Evolutionary conservation across 140 eudicot species (phyloP).

Genomic region (Anethum foeniculum): DNA sequence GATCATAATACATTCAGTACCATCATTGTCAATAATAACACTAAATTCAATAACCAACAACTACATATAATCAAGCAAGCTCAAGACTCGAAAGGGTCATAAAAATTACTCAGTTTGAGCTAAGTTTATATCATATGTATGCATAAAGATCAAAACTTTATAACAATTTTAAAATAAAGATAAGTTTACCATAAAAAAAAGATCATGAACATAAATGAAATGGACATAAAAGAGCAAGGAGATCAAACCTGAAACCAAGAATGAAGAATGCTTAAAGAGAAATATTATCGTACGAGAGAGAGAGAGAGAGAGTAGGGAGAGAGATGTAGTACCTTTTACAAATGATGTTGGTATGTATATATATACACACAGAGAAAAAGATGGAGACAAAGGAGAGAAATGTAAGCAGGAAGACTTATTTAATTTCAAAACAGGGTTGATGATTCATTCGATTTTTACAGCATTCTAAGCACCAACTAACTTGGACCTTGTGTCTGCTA

Average conservation of each 20-base stretch:
- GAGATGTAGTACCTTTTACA: neutral
- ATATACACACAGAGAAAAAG: neutral
- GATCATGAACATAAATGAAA: neutral
- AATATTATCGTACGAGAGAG: neutral
- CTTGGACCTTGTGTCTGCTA: neutral
- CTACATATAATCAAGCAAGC: neutral
- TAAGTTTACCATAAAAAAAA: neutral
- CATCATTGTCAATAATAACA: neutral
- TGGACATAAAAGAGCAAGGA: neutral
- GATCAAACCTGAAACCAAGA: neutral
- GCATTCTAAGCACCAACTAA: slow-evolving; percentile 2
- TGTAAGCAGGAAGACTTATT: neutral
- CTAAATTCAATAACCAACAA: neutral
- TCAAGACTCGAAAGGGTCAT: neutral
- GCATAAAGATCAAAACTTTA: neutral
- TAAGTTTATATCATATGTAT: neutral
- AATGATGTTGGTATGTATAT: neutral
- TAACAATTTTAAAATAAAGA: neutral
- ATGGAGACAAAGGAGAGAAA: neutral
- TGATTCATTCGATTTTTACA: slow-evolving; percentile 3
- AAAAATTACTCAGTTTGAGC: neutral
- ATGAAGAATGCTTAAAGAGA: neutral
- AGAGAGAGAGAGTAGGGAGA: neutral
- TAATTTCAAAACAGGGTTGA: neutral
- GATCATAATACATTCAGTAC: neutral